Evolutionary conservation across 2,329 filamentous ascomycete species (phyloP).

Genomic region (Polychaeton citri): DNA sequence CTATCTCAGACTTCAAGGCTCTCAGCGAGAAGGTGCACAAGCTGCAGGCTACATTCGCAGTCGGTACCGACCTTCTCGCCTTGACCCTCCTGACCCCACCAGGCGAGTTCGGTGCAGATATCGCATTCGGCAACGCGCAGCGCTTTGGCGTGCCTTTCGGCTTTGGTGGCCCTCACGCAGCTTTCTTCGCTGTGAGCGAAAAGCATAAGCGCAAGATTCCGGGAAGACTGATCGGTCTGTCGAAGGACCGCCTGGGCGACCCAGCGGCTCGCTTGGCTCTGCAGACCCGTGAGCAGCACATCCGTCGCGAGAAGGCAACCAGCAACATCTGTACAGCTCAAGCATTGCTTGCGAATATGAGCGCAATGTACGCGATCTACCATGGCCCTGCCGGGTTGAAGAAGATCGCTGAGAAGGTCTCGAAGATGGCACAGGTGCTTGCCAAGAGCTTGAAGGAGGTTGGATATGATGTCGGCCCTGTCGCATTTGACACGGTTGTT

Average conservation of each 20-base stretch:
- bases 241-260: slow-evolving; percentile 76
- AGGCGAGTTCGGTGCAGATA: slow-evolving; percentile 87
- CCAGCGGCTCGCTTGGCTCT: slow-evolving; percentile 71
- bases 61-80: slow-evolving; percentile 79
- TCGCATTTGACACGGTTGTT: slow-evolving; percentile 64
- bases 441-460: slow-evolving; percentile 35
- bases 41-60: slow-evolving; percentile 66
- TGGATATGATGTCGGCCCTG: slow-evolving; percentile 35
- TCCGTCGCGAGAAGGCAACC: slow-evolving; percentile 88
- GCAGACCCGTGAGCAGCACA: slow-evolving; percentile 92
- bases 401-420: slow-evolving; percentile 66
- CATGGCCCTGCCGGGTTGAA: slow-evolving; percentile 76
- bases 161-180: slow-evolving; percentile 87
- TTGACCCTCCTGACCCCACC: slow-evolving; percentile 79
- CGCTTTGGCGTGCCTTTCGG: slow-evolving; percentile 85
- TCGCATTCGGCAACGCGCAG: slow-evolving; percentile 88
- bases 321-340: slow-evolving; percentile 97
- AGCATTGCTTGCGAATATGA: slow-evolving; percentile 90
- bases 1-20: slow-evolving; percentile 58
- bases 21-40: slow-evolving; percentile 68
- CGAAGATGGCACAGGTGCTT: slow-evolving; percentile 56
- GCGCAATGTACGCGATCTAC: slow-evolving; percentile 84
- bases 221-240: slow-evolving; percentile 77
- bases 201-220: slow-evolving; percentile 92
- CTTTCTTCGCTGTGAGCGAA: slow-evolving; percentile 85